Conservation (phyloP, 495 filamentous ascomycete genomes). For the Neurospora intermedia region DNA sequence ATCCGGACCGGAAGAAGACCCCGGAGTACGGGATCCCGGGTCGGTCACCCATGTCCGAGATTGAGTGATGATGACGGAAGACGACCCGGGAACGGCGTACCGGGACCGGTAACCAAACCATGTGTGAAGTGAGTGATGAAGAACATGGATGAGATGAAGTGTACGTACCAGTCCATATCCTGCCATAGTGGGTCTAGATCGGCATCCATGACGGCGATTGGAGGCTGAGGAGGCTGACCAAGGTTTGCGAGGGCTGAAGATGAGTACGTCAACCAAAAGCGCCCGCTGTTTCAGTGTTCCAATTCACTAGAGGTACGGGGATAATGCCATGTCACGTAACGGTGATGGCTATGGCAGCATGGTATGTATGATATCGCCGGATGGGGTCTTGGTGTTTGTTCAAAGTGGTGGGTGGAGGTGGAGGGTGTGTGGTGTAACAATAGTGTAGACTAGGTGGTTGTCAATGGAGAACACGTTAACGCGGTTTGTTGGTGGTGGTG, state of each 20-base stretch:
- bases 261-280: not conserved
- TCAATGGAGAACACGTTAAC: not conserved
- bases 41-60: not conserved
- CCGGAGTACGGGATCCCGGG: not conserved
- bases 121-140: not conserved
- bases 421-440: not conserved
- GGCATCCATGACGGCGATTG: slow-evolving; percentile 34
- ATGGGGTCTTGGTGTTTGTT: not conserved
- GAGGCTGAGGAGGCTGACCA: not conserved
- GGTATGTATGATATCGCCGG: too few relatives aligned
- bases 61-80: not conserved
- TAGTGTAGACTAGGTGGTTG: not conserved
- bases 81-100: not conserved
- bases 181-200: slow-evolving; percentile 61
- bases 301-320: not conserved
- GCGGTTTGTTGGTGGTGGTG: not conserved
- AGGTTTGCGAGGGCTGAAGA: not conserved
- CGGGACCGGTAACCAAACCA: not conserved
- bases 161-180: slow-evolving; percentile 49
- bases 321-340: not conserved
- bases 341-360: not conserved
- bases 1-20: not conserved
- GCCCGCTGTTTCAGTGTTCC: not conserved
- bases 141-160: not conserved
- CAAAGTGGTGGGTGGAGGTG: not conserved